These are phyloP conservation scores for Chiua virens DNA, from an alignment of 768 basidiomycete species.

Conservation along the genomic window DNA sequence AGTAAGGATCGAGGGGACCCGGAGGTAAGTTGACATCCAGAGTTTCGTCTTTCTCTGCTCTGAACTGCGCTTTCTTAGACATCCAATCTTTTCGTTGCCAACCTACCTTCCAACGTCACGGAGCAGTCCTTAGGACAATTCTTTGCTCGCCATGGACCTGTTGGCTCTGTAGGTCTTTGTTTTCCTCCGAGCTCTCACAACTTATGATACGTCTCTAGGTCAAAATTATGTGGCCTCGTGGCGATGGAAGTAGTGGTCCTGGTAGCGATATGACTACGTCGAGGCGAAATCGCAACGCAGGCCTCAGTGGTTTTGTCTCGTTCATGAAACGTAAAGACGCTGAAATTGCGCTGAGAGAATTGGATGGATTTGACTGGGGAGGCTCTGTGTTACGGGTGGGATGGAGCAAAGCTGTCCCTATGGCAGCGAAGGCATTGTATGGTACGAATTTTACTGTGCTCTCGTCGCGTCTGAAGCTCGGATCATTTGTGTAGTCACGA, in stretches of 20 bases:
- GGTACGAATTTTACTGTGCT: slow-evolving; percentile 44
- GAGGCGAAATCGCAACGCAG: slow-evolving; percentile 67
- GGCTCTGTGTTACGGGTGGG: slow-evolving; percentile 85
- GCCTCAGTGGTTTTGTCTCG: slow-evolving; percentile 94
- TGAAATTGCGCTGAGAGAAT: slow-evolving; percentile 81
- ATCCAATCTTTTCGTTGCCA: slow-evolving; percentile 94
- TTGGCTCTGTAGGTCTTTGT: slow-evolving; percentile 69
- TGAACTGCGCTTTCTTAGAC: slow-evolving; percentile 51
- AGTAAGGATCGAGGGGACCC: slow-evolving; percentile 89
- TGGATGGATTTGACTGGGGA: slow-evolving; percentile 95
- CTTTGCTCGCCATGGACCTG: slow-evolving; percentile 90
- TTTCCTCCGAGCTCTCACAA: not conserved
- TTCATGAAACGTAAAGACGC: slow-evolving; percentile 95
- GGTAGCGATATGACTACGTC: slow-evolving; percentile 75
- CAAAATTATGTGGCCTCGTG: slow-evolving; percentile 99
- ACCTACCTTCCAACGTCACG: slow-evolving; percentile 83
- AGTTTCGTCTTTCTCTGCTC: not conserved
- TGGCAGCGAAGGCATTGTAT: slow-evolving; percentile 78
- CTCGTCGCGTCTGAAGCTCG: not conserved
- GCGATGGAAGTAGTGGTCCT: slow-evolving; percentile 64
- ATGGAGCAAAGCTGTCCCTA: slow-evolving; percentile 96
- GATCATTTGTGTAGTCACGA: slow-evolving; percentile 13
- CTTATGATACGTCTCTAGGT: slow-evolving; percentile 49
- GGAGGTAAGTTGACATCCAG: slow-evolving; percentile 50
- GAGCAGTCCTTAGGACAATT: slow-evolving; percentile 85